Evolutionary conservation across 352 stramenopile genomes (phyloP).

Genomic region (Aphanomyces euteiches): DNA sequence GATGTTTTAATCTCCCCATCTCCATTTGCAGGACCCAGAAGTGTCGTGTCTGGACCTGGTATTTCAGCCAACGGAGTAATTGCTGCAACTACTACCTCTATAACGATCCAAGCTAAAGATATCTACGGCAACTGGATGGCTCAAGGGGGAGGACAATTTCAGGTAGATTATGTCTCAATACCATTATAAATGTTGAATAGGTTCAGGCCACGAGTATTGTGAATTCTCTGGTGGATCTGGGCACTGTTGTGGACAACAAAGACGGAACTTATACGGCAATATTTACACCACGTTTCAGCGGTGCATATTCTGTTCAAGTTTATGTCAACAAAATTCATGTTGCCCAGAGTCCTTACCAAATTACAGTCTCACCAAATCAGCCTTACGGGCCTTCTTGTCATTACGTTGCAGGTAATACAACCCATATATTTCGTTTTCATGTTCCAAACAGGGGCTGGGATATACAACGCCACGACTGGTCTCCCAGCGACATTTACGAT

Average conservation of each 20-base stretch:
- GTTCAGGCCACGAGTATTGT: slow-evolving; percentile 45
- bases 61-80: slow-evolving; percentile 43
- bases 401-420: slow-evolving; percentile 8
- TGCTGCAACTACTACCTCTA: slow-evolving; percentile 42
- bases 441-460: slow-evolving; percentile 32
- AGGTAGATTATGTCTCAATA: slow-evolving; percentile 29
- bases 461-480: slow-evolving; percentile 43
- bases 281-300: slow-evolving; percentile 45
- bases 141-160: slow-evolving; percentile 30
- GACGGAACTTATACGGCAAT: slow-evolving; percentile 51
- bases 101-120: slow-evolving; percentile 50
- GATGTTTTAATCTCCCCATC: slow-evolving; percentile 43
- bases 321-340: slow-evolving; percentile 43
- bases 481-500: slow-evolving; percentile 59
- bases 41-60: slow-evolving; percentile 47
- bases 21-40: slow-evolving; percentile 41
- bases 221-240: slow-evolving; percentile 32
- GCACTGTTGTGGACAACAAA: slow-evolving; percentile 40
- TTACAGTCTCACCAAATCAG: slow-evolving; percentile 49
- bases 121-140: slow-evolving; percentile 58
- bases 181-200: neutral
- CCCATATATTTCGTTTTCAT: no score
- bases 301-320: slow-evolving; percentile 48
- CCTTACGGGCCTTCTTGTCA: slow-evolving; percentile 45
- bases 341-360: slow-evolving; percentile 56